Evolutionary conservation across 2,329 filamentous ascomycete species (phyloP).

Genomic region (Penicillium sp.): DNA sequence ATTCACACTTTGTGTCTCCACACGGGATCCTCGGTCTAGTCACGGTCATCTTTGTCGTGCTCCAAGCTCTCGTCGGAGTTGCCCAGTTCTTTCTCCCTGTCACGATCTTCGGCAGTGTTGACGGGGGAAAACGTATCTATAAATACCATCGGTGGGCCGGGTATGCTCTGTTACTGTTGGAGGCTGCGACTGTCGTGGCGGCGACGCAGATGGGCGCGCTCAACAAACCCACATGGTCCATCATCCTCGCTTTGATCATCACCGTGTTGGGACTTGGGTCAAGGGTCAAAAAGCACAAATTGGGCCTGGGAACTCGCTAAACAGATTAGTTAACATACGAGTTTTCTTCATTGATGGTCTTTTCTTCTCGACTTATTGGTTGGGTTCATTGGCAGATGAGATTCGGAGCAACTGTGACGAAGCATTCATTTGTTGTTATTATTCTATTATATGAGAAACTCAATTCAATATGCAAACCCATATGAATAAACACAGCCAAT

Average conservation of each 20-base stretch:
- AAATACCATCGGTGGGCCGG: slow-evolving; percentile 85
- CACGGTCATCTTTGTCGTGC: slow-evolving; percentile 69
- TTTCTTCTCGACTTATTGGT: no score
- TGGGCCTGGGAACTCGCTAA: slow-evolving; percentile 54
- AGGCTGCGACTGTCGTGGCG: slow-evolving; percentile 74
- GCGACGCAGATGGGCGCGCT: slow-evolving; percentile 74
- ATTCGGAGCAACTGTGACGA: no score
- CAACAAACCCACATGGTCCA: slow-evolving; percentile 75
- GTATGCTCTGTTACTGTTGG: slow-evolving; percentile 71
- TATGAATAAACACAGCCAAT: no score
- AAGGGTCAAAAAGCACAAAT: slow-evolving; percentile 79
- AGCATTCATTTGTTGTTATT: no score
- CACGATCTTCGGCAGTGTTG: slow-evolving; percentile 73
- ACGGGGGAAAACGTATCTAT: slow-evolving; percentile 80
- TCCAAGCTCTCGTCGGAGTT: slow-evolving; percentile 79
- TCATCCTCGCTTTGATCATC: slow-evolving; percentile 68
- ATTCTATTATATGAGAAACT: no score
- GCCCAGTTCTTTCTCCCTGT: slow-evolving; percentile 77
- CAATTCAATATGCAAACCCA: no score
- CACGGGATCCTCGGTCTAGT: slow-evolving; percentile 84
- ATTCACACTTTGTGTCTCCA: slow-evolving; percentile 71
- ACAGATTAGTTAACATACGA: no score
- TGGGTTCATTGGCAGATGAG: no score
- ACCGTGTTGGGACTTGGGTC: slow-evolving; percentile 74
- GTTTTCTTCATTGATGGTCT: no score